phyloP scores from a whole-genome alignment of 2,329 filamentous ascomycete species.

The Epichloe scottii region DNA sequence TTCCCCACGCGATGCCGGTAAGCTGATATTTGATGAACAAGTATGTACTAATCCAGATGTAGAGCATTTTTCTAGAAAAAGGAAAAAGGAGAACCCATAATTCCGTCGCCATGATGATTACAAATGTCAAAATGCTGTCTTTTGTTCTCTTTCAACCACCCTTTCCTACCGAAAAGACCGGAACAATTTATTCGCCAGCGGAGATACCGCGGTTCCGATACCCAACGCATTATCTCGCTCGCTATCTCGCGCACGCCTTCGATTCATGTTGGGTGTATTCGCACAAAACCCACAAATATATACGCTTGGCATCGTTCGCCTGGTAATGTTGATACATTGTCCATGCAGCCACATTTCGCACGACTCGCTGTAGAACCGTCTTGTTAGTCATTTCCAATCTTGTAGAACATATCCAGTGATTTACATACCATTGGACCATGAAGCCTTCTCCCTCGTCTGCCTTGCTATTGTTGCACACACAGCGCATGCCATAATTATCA shows the following conservation, averaged over 20 bases:
- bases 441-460: conserved; percentile 37
- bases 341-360: conserved; percentile 55
- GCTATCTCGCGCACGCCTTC: conserved; percentile 30
- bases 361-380: conserved; percentile 34
- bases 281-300: conserved; percentile 54
- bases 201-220: conserved; percentile 20
- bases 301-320: conserved; percentile 42
- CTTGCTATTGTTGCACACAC: conserved; percentile 38
- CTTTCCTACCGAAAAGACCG: conserved; percentile 27
- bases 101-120: background rate
- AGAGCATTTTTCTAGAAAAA: background rate
- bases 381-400: background rate
- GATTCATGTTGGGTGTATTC: conserved; percentile 42
- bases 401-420: background rate
- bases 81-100: background rate
- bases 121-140: background rate
- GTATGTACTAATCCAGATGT: no score
- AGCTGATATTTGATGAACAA: no score
- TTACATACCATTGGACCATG: conserved; percentile 50
- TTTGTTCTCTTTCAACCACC: background rate
- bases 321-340: conserved; percentile 47
- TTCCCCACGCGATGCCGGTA: background rate
- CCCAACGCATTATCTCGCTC: conserved; percentile 27
- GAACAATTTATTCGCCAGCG: conserved; percentile 30
- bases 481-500: conserved; percentile 36